These are phyloP conservation scores for Geosmithia flava DNA, from an alignment of 2,329 filamentous ascomycete species.

Conservation along the genomic window DNA sequence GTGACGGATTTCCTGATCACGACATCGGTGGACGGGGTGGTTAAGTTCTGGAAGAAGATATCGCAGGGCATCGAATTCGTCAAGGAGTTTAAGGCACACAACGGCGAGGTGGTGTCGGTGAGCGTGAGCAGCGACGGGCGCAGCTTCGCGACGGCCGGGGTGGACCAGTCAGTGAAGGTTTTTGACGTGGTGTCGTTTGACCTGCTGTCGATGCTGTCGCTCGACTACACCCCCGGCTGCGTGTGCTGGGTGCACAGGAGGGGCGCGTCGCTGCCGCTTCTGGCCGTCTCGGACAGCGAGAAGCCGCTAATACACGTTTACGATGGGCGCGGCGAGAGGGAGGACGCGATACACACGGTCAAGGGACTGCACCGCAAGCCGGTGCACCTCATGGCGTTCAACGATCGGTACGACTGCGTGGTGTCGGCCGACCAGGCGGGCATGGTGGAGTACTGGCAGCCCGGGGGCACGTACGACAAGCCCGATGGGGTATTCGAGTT, in stretches of 20 bases:
- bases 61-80: conserved; percentile 89
- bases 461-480: conserved; percentile 72
- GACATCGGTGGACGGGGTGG: conserved; percentile 84
- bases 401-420: conserved; percentile 79
- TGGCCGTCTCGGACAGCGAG: conserved; percentile 70
- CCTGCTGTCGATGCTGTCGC: conserved; percentile 67
- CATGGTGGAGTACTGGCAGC: conserved; percentile 96
- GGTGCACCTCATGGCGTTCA: conserved; percentile 80
- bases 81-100: conserved; percentile 91
- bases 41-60: conserved; percentile 99
- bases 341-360: conserved; percentile 64
- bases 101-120: conserved; percentile 70
- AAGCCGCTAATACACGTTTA: conserved; percentile 70
- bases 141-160: conserved; percentile 83
- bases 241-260: conserved; percentile 87
- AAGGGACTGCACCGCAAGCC: conserved; percentile 69
- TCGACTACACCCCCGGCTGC: conserved; percentile 63
- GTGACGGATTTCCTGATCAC: conserved; percentile 93
- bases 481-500: conserved; percentile 83
- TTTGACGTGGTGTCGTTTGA: conserved; percentile 81
- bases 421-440: conserved; percentile 79
- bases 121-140: conserved; percentile 81
- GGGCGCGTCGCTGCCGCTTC: conserved; percentile 74
- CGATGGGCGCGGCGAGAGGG: conserved; percentile 76
- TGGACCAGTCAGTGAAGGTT: conserved; percentile 68